Conservation (phyloP, 768 basidiomycete species). For the Tubosaeta sp. region DNA sequence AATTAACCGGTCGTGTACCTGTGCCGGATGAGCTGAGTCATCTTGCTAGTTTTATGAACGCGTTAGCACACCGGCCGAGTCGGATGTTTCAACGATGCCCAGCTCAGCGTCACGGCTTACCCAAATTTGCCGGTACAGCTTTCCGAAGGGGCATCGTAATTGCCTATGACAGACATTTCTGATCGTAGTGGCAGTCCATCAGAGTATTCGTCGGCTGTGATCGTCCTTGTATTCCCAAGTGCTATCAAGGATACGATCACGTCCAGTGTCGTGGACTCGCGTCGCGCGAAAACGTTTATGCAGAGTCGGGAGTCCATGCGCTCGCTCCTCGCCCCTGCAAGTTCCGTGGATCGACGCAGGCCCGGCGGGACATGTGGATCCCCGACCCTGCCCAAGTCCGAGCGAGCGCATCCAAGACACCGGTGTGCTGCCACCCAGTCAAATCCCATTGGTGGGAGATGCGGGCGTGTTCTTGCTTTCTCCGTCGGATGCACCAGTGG, state of each 20-base stretch:
- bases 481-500: too few species aligned
- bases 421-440: too few species aligned
- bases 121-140: background rate
- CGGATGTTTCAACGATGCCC: constrained; percentile 1
- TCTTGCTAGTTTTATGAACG: background rate
- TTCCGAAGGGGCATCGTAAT: background rate
- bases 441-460: too few species aligned
- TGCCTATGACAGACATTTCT: background rate
- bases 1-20: background rate
- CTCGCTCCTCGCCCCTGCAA: background rate
- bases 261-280: background rate
- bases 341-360: background rate
- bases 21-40: background rate
- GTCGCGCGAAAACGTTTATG: too few species aligned
- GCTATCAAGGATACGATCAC: background rate
- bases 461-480: too few species aligned
- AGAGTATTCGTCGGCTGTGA: background rate
- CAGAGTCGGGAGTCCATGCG: too few species aligned
- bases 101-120: too few species aligned
- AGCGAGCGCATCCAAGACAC: too few species aligned
- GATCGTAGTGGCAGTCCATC: background rate
- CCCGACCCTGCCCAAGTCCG: background rate
- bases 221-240: background rate
- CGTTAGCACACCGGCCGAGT: constrained; percentile 2
- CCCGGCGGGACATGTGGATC: background rate